phyloP scores from a whole-genome alignment of 1,139 yeast species.

The Suhomyces maxii region DNA sequence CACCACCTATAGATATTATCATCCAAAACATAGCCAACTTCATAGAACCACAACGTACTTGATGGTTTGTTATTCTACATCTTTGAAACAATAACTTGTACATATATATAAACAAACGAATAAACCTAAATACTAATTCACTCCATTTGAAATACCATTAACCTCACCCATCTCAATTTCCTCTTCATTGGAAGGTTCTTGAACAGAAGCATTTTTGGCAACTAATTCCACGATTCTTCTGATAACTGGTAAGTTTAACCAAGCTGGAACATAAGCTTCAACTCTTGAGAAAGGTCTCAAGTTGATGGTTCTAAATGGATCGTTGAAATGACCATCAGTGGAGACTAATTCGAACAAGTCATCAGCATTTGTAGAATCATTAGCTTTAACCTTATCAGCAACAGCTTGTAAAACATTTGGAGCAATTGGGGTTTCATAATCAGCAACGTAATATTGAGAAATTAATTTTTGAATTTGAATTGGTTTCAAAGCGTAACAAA shows the following conservation, averaged over 20 bases:
- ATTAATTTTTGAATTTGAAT: conserved; percentile 91
- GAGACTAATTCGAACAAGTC: conserved; percentile 70
- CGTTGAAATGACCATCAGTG: conserved; percentile 81
- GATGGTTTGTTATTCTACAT: neutral
- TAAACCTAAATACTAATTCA: conserved; percentile 5
- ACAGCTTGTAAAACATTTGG: conserved; percentile 80
- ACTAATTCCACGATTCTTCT: conserved; percentile 89
- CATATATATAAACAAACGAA: conserved; percentile 4
- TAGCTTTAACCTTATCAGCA: conserved; percentile 78
- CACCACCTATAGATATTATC: no score
- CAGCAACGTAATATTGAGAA: conserved; percentile 88
- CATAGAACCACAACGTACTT: no score
- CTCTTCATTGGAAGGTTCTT: conserved; percentile 26
- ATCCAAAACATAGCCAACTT: no score
- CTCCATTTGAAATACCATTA: conserved; percentile 10
- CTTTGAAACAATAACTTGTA: conserved; percentile 8
- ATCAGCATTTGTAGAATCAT: conserved; percentile 54
- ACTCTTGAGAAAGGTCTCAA: conserved; percentile 86
- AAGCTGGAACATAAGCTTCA: conserved; percentile 95
- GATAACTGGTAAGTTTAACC: conserved; percentile 85
- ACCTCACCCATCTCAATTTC: conserved; percentile 4
- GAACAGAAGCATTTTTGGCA: conserved; percentile 69
- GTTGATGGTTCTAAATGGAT: conserved; percentile 83
- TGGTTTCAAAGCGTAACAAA: conserved; percentile 92
- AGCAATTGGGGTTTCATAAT: conserved; percentile 92